Base-by-base conservation (phyloP, 2,329 filamentous ascomycete species). In the Fusarium piperis region DNA sequence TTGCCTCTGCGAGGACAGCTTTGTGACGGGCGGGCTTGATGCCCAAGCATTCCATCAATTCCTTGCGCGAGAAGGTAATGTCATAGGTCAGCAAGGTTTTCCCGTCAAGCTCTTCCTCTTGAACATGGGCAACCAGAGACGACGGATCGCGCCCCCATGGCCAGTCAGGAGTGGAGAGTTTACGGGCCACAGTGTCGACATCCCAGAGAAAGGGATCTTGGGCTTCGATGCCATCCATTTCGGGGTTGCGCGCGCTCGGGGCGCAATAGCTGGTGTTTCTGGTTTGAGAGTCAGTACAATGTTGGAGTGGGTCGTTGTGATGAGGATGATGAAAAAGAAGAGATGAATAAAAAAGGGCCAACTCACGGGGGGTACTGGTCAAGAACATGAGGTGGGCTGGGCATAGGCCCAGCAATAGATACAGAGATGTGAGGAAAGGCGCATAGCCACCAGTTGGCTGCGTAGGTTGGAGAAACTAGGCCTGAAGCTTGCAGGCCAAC, bases 181-280 rank as follows among this genome's bases (percentile, higher is more conserved):
- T 90, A 16, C 84, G 78, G 11, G 92, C 87, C 12, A 97, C 89
- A 36, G 90, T 86, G 38, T 92, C 89, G 33, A 91, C 85, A 36
- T 87, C 87, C 94, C 94, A 97, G 60, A 86, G 77, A 79, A 91
- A 92, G n/a, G 94, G 94, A 80, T 97, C 93, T 62, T 81, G 78
- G 16, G 79, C 78, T 53, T 39, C 32, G 18, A 60, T 18, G 20
- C 57, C 72, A 30, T 77, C 78, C 80, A 81, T 81, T 58, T 48
- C 68, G 64, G 36, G 23, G 38, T 41, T 58, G 46, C 23, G 35
- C 36, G 48, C 59, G 51, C 57, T 56, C 39, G 16, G 28, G 59
- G 48, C 44, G 65, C 64, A 58, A 44, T 48, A 51, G 39, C 56
- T 18, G 26, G 18, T 13, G 36, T 55, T 48, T 59, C 69, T 68